These are phyloP conservation scores for Candida manassasensis DNA, from an alignment of 805 yeast genomes.

Conservation along the genomic window DNA sequence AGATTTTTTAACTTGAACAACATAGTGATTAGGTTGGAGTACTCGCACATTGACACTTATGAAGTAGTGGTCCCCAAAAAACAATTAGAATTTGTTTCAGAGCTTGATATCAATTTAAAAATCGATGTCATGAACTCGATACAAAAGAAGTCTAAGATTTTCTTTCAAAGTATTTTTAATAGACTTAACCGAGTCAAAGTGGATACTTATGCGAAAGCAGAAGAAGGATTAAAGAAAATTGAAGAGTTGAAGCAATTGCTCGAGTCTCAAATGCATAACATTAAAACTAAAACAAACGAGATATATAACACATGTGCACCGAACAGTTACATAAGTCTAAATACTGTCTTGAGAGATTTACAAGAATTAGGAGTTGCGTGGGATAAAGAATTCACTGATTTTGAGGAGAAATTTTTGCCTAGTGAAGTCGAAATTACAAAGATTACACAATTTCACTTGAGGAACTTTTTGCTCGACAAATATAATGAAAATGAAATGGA, in stretches of 20 bases:
- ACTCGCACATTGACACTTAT: conserved; percentile 66
- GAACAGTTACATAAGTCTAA: conserved; percentile 65
- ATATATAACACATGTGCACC: conserved; percentile 55
- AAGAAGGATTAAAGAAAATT: conserved; percentile 60
- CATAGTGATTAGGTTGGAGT: conserved; percentile 73
- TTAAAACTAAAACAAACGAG: conserved; percentile 43
- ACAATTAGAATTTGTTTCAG: conserved; percentile 66
- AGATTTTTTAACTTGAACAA: conserved; percentile 82
- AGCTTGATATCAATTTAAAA: conserved; percentile 64
- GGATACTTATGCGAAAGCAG: conserved; percentile 64
- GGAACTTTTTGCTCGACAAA: conserved; percentile 63
- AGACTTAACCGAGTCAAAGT: conserved; percentile 75
- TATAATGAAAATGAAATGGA: conserved; percentile 21
- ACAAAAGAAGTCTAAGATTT: conserved; percentile 45
- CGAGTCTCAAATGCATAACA: conserved; percentile 43
- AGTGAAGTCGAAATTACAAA: conserved; percentile 89
- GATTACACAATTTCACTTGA: conserved; percentile 83
- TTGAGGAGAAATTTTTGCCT: conserved; percentile 76
- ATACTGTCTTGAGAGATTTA: conserved; percentile 60
- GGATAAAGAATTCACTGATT: conserved; percentile 79
- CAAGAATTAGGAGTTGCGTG: conserved; percentile 83
- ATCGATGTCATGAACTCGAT: conserved; percentile 56
- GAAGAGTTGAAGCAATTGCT: conserved; percentile 53
- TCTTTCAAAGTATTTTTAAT: conserved; percentile 68
- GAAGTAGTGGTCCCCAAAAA: conserved; percentile 77